phyloP scores from a whole-genome alignment of 176 grass and related monocot genomes.

The Oryza australiensis region DNA sequence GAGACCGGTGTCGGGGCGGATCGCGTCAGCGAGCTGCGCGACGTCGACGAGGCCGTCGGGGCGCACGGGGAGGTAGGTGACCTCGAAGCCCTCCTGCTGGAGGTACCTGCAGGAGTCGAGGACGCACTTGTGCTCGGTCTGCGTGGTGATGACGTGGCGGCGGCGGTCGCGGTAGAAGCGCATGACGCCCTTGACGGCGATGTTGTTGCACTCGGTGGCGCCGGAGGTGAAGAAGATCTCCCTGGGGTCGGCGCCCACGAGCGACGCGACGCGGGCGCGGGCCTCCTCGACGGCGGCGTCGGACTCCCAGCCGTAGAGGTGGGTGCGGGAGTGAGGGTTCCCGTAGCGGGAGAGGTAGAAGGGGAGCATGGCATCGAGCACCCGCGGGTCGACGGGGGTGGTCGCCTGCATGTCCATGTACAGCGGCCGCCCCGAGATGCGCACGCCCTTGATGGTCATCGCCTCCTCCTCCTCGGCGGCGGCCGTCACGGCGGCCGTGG shows the following conservation, averaged over 20 bases:
- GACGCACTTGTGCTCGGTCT: constrained; percentile 97
- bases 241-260: constrained; percentile 72
- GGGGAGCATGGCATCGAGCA: constrained; percentile 92
- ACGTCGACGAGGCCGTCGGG: constrained; percentile 81
- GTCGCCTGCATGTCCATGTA: constrained; percentile 99
- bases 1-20: constrained; percentile 76
- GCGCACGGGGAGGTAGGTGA: constrained; percentile 88
- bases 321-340: constrained; percentile 95
- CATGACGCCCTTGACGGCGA: constrained; percentile 92
- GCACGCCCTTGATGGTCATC: constrained; percentile 83
- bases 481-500: constrained; percentile 28
- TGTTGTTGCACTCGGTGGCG: constrained; percentile 95
- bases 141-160: constrained; percentile 88
- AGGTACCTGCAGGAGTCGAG: constrained; percentile 88
- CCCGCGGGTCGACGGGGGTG: constrained; percentile 81
- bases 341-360: constrained; percentile 89
- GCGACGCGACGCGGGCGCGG: constrained; percentile 46
- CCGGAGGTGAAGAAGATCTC: constrained; percentile 97
- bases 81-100: constrained; percentile 81
- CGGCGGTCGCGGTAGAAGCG: constrained; percentile 79
- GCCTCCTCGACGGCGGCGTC: constrained; percentile 84
- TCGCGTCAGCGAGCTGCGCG: constrained; percentile 56
- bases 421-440: constrained; percentile 78
- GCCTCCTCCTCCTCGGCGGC: constrained; percentile 31
- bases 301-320: constrained; percentile 98